Percentiles rank a stretch among this genome's conserved stretches.
These are phyloP conservation scores for Rubus idaeus DNA, from an alignment of 306 rosid species.

Conservation along the genomic window DNA sequence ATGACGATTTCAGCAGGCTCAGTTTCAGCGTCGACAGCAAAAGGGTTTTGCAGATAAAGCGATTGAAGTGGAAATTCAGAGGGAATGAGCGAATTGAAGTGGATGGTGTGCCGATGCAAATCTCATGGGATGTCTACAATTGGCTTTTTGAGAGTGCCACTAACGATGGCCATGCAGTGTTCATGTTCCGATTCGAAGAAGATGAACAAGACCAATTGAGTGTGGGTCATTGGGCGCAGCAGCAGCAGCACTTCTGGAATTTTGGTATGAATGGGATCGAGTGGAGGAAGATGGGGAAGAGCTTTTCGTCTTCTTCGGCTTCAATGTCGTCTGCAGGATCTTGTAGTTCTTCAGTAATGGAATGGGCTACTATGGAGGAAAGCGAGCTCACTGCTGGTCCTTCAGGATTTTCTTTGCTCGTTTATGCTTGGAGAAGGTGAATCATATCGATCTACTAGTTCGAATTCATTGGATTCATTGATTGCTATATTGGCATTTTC, in stretches of 20 bases:
- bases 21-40: conserved; percentile 51
- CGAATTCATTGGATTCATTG: background rate
- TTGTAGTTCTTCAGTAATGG: conserved; percentile 72
- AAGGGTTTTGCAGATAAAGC: conserved; percentile 50
- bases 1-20: conserved; percentile 39
- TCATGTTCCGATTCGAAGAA: conserved; percentile 84
- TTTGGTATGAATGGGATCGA: conserved; percentile 51
- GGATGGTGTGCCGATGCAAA: conserved; percentile 60
- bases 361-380: conserved; percentile 88
- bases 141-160: conserved; percentile 65
- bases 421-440: conserved; percentile 84
- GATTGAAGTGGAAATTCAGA: conserved; percentile 79
- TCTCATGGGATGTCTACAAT: conserved; percentile 92
- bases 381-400: conserved; percentile 61
- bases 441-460: no score
- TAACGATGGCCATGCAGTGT: conserved; percentile 62
- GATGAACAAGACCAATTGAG: conserved; percentile 26
- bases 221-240: conserved; percentile 40
- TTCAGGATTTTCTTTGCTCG: conserved; percentile 68
- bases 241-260: conserved; percentile 52
- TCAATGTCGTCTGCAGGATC: conserved; percentile 81
- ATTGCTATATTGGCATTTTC: background rate
- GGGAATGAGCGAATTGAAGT: conserved; percentile 72
- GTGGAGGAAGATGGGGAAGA: conserved; percentile 62
- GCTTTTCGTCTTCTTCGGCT: conserved; percentile 67